These are phyloP conservation scores for Abelmoschus esculentus DNA, from an alignment of 345 rosid species.

Conservation along the genomic window DNA sequence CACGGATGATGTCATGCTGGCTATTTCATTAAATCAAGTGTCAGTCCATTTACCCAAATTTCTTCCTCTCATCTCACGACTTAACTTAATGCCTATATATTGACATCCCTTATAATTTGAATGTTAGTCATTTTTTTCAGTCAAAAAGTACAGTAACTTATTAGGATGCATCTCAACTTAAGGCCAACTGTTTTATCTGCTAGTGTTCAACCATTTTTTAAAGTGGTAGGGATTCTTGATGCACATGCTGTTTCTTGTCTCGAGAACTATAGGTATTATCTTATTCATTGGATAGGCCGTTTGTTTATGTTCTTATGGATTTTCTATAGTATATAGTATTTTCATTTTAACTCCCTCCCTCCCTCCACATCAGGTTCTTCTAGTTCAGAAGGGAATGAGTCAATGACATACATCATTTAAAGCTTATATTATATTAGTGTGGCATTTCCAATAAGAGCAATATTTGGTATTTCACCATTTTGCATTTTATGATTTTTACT, in stretches of 20 bases:
- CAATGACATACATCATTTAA: neutral
- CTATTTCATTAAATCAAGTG: too few relatives aligned
- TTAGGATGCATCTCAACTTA: neutral
- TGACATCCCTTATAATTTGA: neutral
- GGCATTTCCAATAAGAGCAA: neutral
- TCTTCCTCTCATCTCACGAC: too few relatives aligned
- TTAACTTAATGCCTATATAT: neutral
- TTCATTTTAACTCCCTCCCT: neutral
- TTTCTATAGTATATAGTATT: neutral
- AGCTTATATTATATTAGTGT: neutral
- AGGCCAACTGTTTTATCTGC: neutral
- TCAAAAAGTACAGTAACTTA: neutral
- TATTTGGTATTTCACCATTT: neutral
- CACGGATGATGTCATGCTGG: neutral
- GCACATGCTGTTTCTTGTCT: neutral
- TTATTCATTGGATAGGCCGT: neutral
- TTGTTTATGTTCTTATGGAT: neutral
- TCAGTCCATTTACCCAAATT: too few relatives aligned
- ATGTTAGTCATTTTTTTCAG: neutral
- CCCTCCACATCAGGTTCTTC: neutral
- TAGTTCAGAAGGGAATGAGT: neutral
- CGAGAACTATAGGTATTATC: neutral
- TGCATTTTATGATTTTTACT: neutral
- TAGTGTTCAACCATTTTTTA: neutral
- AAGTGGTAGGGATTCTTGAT: neutral